These are phyloP conservation scores for Penicillium brasilianum DNA, from an alignment of 2,329 filamentous ascomycete genomes.

Conservation along the genomic window DNA sequence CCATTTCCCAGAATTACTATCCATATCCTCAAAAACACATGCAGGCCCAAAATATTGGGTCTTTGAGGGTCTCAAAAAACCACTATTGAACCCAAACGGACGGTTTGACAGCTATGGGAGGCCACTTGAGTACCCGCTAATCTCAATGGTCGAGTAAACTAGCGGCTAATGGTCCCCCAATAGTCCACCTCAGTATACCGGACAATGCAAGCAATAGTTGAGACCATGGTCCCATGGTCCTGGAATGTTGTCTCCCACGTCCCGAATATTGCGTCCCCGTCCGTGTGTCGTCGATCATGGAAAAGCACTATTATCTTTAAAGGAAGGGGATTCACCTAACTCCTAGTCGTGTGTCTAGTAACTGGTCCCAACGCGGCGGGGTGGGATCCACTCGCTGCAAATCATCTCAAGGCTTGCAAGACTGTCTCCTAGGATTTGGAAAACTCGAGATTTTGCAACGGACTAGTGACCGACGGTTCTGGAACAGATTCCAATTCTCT, in stretches of 20 bases:
- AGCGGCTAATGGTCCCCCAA: constrained; percentile 27
- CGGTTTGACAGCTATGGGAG: constrained; percentile 25
- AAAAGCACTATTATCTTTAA: neutral
- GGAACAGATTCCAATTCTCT: too few species aligned
- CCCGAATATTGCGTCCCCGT: constrained; percentile 1
- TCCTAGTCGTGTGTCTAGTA: too few species aligned
- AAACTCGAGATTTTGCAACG: neutral
- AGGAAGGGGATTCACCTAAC: neutral
- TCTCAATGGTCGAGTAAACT: constrained; percentile 21
- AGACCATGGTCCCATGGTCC: constrained; percentile 21
- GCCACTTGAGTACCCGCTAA: neutral
- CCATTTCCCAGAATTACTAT: neutral
- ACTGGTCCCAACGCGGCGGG: neutral
- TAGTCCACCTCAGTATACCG: constrained; percentile 20
- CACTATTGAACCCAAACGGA: constrained; percentile 27
- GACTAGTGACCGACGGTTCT: too few species aligned
- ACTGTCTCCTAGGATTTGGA: neutral
- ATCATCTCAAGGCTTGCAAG: constrained; percentile 5
- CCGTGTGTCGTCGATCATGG: constrained; percentile 11
- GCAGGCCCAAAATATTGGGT: neutral
- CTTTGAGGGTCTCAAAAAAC: neutral
- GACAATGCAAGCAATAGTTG: constrained; percentile 19
- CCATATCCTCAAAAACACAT: neutral
- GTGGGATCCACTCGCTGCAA: constrained; percentile 8
- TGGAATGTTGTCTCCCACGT: constrained; percentile 6